Percentiles rank a stretch among this genome's conserved stretches.
These are phyloP conservation scores for Clitopilus passeckerianus DNA, from an alignment of 768 basidiomycete genomes.

Conservation along the genomic window DNA sequence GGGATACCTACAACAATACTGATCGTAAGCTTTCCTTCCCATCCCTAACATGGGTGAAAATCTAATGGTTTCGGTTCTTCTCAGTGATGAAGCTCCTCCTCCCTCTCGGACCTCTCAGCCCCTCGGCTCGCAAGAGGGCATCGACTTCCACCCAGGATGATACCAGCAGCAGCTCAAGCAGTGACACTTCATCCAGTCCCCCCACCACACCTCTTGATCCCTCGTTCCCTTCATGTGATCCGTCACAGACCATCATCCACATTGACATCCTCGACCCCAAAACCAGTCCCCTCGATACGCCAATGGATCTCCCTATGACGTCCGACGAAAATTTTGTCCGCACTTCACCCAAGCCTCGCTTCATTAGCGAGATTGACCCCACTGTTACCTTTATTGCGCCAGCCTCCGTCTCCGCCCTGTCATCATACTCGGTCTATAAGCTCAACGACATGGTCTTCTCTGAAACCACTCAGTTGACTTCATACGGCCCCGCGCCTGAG, in stretches of 20 bases:
- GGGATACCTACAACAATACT: constrained; percentile 71
- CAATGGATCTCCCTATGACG: constrained; percentile 10
- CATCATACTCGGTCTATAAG: constrained; percentile 49
- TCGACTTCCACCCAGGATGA: not conserved
- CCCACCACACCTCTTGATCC: not conserved
- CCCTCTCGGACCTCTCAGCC: constrained; percentile 25
- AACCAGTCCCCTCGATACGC: constrained; percentile 13
- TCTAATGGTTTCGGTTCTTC: constrained; percentile 6
- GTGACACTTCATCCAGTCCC: not conserved
- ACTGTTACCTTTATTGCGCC: constrained; percentile 59
- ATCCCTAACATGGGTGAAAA: constrained; percentile 1
- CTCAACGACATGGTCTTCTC: constrained; percentile 45
- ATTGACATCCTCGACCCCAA: constrained; percentile 23
- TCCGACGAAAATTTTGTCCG: constrained; percentile 20
- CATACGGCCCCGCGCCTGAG: constrained; percentile 18
- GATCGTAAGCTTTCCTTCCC: constrained; percentile 42
- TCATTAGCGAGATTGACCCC: constrained; percentile 56
- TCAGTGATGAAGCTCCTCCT: constrained; percentile 35
- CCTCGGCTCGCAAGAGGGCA: constrained; percentile 9
- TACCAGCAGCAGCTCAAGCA: not conserved
- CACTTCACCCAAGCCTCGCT: constrained; percentile 44
- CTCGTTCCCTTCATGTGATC: not conserved
- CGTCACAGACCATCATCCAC: constrained; percentile 13
- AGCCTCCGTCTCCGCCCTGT: constrained; percentile 42
- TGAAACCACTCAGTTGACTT: constrained; percentile 37